Percentiles rank a stretch among this genome's conserved stretches.
Evolutionary conservation across 345 rosid genomes (phyloP).

Genomic region (Raphanus raphanistrum): DNA sequence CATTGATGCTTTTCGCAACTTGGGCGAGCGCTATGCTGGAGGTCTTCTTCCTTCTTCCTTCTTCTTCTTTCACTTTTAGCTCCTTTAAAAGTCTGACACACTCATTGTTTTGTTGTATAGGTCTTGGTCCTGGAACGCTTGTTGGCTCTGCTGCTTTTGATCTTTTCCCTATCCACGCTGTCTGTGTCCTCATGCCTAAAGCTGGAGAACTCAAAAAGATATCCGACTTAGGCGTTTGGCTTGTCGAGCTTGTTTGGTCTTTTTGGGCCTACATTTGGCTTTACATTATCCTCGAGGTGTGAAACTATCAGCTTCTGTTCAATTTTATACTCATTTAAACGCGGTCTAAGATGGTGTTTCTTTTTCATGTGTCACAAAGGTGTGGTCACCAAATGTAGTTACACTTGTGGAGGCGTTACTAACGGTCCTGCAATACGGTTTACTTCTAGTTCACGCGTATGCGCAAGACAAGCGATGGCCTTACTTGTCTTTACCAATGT

Average conservation of each 20-base stretch:
- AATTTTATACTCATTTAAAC: neutral
- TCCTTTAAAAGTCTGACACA: neutral
- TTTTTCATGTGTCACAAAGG: constrained; percentile 47
- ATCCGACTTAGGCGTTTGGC: constrained; percentile 94
- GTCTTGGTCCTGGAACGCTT: constrained; percentile 97
- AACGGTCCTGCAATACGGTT: constrained; percentile 80
- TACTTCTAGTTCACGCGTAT: constrained; percentile 74
- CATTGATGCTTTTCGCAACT: constrained; percentile 74
- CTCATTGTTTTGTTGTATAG: constrained; percentile 35
- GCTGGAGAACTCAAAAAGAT: constrained; percentile 94
- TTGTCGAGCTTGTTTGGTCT: constrained; percentile 95
- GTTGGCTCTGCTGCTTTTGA: constrained; percentile 99
- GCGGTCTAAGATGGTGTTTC: constrained; percentile 1
- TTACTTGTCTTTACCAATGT: constrained; percentile 84
- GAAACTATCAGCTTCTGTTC: constrained; percentile 16
- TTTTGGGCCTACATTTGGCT: constrained; percentile 98
- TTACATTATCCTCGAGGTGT: constrained; percentile 90
- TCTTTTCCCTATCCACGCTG: constrained; percentile 95
- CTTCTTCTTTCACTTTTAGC: neutral
- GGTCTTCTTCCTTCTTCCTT: constrained; percentile 34
- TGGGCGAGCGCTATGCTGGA: constrained; percentile 78
- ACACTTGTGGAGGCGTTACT: constrained; percentile 84
- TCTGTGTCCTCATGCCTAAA: constrained; percentile 92
- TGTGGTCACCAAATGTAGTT: constrained; percentile 87
- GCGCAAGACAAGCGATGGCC: constrained; percentile 98